Evolutionary conservation across 495 filamentous ascomycete species (phyloP).

Genomic region (Pseudoneurospora amorphoporcata): DNA sequence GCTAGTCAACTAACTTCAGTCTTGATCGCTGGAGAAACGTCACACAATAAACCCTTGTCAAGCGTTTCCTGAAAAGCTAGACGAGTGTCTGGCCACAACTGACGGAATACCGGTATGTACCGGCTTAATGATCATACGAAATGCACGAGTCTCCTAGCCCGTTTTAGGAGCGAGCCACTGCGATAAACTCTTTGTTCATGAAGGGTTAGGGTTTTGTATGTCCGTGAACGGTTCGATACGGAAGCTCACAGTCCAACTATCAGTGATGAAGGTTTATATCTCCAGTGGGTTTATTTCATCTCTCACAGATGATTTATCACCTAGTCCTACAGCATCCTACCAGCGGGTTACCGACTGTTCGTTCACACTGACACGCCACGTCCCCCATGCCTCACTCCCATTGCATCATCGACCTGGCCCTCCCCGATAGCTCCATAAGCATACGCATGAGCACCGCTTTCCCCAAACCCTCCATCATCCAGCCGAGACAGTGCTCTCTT

Average conservation of each 20-base stretch:
- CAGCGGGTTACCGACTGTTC: background rate
- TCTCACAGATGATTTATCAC: background rate
- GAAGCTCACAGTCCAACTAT: background rate
- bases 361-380: background rate
- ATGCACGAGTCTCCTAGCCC: background rate
- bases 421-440: conserved; percentile 1
- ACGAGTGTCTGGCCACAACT: background rate
- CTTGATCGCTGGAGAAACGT: background rate
- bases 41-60: background rate
- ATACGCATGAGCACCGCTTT: background rate
- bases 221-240: background rate
- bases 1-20: background rate
- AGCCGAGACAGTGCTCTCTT: conserved; percentile 65
- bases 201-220: background rate
- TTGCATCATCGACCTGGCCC: background rate
- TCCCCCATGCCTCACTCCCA: background rate
- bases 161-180: background rate
- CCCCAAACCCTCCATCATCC: conserved; percentile 40
- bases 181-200: background rate
- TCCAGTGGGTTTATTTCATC: no score
- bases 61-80: background rate
- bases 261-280: background rate
- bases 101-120: background rate
- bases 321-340: background rate
- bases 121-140: background rate